Percentiles rank a stretch among this genome's conserved stretches.
phyloP scores from a whole-genome alignment of 139 green algal genomes.

The Coelastrella sp. region DNA sequence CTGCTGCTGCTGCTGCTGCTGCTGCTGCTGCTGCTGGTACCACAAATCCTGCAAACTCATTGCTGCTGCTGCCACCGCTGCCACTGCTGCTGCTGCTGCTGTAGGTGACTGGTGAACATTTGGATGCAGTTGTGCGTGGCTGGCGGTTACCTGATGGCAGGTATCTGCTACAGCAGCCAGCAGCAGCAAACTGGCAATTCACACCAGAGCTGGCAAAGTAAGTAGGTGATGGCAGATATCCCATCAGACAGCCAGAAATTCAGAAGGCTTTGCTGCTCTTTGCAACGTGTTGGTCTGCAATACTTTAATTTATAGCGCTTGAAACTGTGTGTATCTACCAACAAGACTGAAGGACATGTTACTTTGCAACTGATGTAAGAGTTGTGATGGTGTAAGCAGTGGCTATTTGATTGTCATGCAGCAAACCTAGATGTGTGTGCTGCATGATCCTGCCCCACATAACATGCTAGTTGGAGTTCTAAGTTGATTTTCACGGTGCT shows the following conservation, averaged over 20 bases:
- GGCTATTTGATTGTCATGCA: not conserved
- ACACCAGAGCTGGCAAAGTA: conserved; percentile 49
- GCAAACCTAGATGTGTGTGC: too few species aligned
- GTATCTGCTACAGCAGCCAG: conserved; percentile 51
- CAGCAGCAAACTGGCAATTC: conserved; percentile 39
- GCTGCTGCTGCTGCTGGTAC: not conserved
- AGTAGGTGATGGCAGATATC: not conserved
- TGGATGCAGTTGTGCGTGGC: conserved; percentile 29
- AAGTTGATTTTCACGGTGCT: not conserved
- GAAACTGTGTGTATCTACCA: not conserved
- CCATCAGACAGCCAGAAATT: too few species aligned
- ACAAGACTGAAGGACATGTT: too few species aligned
- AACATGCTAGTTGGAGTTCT: not conserved
- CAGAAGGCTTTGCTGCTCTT: not conserved
- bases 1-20: not conserved
- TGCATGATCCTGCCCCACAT: not conserved
- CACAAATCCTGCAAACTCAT: too few species aligned
- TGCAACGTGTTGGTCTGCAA: not conserved
- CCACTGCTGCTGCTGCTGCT: conserved; percentile 19
- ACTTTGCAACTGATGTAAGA: too few species aligned
- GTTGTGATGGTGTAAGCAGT: not conserved
- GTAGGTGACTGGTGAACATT: conserved; percentile 40
- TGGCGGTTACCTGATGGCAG: conserved; percentile 19
- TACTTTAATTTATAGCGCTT: not conserved
- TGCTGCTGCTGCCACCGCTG: not conserved